Percentiles rank a stretch among this genome's conserved stretches.
These are phyloP conservation scores for Aspergillus transmontanensis DNA, from an alignment of 2,329 filamentous ascomycete species.

Conservation along the genomic window DNA sequence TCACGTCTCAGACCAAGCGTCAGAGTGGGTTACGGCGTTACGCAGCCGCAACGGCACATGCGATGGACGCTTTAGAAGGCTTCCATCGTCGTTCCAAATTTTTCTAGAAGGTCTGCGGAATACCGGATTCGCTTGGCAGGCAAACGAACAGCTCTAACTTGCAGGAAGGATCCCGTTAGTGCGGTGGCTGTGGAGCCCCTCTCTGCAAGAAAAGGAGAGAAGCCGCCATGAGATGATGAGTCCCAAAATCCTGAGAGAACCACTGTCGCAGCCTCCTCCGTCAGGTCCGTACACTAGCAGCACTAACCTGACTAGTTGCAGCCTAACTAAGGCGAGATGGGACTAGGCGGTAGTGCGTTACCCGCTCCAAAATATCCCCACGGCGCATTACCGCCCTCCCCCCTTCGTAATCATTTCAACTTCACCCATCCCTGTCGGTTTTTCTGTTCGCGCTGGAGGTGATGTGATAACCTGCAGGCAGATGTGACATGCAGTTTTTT, in stretches of 20 bases:
- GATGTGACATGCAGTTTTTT: slow-evolving; percentile 3
- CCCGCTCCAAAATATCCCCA: neutral
- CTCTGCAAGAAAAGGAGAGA: slow-evolving; percentile 14
- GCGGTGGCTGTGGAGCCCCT: slow-evolving; percentile 18
- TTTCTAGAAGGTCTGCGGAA: slow-evolving; percentile 27
- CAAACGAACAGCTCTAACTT: slow-evolving; percentile 1
- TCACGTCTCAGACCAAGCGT: slow-evolving; percentile 4
- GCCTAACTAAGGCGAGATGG: slow-evolving; percentile 10
- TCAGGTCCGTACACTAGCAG: slow-evolving; percentile 18
- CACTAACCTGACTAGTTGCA: slow-evolving; percentile 17
- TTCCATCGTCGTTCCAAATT: slow-evolving; percentile 19
- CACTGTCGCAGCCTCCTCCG: slow-evolving; percentile 17
- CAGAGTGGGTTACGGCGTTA: slow-evolving; percentile 14
- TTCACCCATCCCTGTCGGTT: neutral
- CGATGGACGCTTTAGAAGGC: slow-evolving; percentile 16
- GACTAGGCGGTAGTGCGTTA: neutral
- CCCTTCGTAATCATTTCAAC: neutral
- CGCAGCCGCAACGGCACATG: slow-evolving; percentile 20
- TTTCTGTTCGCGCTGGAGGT: neutral
- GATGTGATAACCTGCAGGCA: slow-evolving; percentile 2
- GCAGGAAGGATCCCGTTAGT: slow-evolving; percentile 21
- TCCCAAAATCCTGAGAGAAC: slow-evolving; percentile 6
- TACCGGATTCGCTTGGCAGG: slow-evolving; percentile 21
- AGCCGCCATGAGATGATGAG: slow-evolving; percentile 6
- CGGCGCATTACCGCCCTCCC: neutral